Base-by-base conservation (phyloP, 805 yeast species). In the Suhomyces sp. region DNA sequence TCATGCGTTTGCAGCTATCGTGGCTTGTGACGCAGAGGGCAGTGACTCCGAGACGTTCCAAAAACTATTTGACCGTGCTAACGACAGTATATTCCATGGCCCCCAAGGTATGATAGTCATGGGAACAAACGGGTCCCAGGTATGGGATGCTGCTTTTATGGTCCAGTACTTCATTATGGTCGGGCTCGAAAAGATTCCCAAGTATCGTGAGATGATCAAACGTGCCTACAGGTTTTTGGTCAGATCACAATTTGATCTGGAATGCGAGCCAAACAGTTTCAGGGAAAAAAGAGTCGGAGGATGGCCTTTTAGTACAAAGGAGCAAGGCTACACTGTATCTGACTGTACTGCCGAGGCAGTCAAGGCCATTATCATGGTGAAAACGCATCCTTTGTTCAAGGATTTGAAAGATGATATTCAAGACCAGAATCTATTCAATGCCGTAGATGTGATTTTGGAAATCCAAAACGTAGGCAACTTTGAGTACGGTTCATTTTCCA, bases 61-160 rank as follows among this genome's bases (percentile, higher is more conserved):
- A 48, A 71, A 75, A 20, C 77, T 85, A 27, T 65, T 79, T 44
- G 76, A 72, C 15, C 75, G 94, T 53, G 82, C 89, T 73, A 79
- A 83, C 37, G 97, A 94, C 60, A 84, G 83, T 35, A 61, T 90
- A 48, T 91, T 88, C 68, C 86, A 87, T 71, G 96, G 97, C 0
- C 87, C 91, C 0, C 87, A 87, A 64, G 99, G 99, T 4, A 79
- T 94, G 84, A 82, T 93, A 2, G 87, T 89, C 51, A 89, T 87
- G 89, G 99, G 99, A 2, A 94, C 99, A 0, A 94, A 94, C 67
- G 99, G 99, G 21, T 89, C 89, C 0, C 99, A 94, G 69, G 92
- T 87, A 1, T 94, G 99, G 99, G 99, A 94, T 68, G 85, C 86
- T 24, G 92, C 97, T 0, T 93, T 94, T 72, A 87, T 89, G 51